Base-by-base conservation (phyloP, 2,329 filamentous ascomycete species). In the Helicocarpus griseus region DNA sequence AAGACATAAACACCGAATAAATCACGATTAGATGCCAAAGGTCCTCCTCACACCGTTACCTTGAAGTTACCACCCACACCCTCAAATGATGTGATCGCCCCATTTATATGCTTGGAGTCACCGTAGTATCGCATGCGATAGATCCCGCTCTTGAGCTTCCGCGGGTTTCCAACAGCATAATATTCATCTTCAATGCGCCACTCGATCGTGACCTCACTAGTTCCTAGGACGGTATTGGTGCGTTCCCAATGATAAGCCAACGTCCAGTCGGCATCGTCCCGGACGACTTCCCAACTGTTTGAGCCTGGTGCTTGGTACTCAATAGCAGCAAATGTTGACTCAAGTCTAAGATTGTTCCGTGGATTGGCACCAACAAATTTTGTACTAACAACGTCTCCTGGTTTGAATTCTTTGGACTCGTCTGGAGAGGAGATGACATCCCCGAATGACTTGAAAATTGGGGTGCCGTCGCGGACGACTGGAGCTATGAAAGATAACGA, bases 311-410 rank as follows among this genome's bases (percentile, higher is more conserved):
- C 65, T 45, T 80, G 74, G 61, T 74, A 74, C 72, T 96, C 89
- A 0, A 96, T 78, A 0, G 86, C 80, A 0, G 84, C 84, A 66
- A 82, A 96, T 0, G 89, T 95, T 2, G 76, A 77, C 61, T 87
- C 90, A 1, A 88, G 80, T 1, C 82, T 80, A 28, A 96, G 79
- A 57, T 95, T 86, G 66, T 96, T 96, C 28, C 91, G 80, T 14
- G 91, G 91, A 61, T 95, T 95, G 1, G 90, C 90, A 14, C 85
- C 91, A 2, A 91, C 80, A 66, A 96, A 96, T 0, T 76, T 82
- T 0, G 78, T 85, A 14, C 72, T 77, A 46, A 90, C 80, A 3
- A 73, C 72, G 29, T 79, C 76, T 3, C 88, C 87, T 7, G 77
- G 69, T 1, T 67, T 56, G 63, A 87, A 89, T 0, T 72, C 69